phyloP scores from a whole-genome alignment of 306 rosid species.

The Cicer pinnatifidum region DNA sequence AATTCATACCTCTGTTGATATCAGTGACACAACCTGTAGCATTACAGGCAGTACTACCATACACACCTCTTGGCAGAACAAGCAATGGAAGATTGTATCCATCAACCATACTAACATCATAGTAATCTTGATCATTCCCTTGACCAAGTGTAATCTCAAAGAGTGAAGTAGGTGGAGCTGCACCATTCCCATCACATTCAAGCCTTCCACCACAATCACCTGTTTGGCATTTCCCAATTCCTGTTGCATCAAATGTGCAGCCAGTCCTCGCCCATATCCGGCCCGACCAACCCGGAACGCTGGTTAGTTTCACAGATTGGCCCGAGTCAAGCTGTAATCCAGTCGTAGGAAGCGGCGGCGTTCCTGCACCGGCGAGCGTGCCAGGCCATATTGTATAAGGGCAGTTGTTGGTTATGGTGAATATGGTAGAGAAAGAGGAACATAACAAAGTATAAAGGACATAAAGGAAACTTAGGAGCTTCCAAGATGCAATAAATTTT shows the following conservation, averaged over 20 bases:
- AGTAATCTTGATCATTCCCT: conserved; percentile 66
- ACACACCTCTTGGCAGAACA: conserved; percentile 63
- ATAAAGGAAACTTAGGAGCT: conserved; percentile 34
- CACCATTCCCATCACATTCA: conserved; percentile 82
- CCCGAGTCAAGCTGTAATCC: conserved; percentile 67
- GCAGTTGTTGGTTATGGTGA: conserved; percentile 81
- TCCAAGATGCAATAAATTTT: conserved; percentile 30
- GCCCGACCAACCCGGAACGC: conserved; percentile 85
- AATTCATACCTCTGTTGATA: conserved; percentile 66
- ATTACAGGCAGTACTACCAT: conserved; percentile 61
- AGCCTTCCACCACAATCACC: conserved; percentile 91
- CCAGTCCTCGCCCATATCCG: conserved; percentile 95
- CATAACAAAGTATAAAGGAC: conserved; percentile 40
- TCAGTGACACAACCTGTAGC: conserved; percentile 81
- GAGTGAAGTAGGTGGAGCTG: conserved; percentile 79
- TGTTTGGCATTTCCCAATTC: conserved; percentile 76
- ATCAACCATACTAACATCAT: conserved; percentile 86
- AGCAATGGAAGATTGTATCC: conserved; percentile 84
- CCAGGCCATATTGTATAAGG: conserved; percentile 84
- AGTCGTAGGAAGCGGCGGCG: conserved; percentile 58
- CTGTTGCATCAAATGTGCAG: conserved; percentile 72
- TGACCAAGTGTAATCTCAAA: conserved; percentile 85
- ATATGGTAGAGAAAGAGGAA: conserved; percentile 48
- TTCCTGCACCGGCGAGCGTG: conserved; percentile 71
- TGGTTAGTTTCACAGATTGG: conserved; percentile 54